phyloP scores from a whole-genome alignment of 2,329 filamentous ascomycete genomes.

The Trichoderma sp. region DNA sequence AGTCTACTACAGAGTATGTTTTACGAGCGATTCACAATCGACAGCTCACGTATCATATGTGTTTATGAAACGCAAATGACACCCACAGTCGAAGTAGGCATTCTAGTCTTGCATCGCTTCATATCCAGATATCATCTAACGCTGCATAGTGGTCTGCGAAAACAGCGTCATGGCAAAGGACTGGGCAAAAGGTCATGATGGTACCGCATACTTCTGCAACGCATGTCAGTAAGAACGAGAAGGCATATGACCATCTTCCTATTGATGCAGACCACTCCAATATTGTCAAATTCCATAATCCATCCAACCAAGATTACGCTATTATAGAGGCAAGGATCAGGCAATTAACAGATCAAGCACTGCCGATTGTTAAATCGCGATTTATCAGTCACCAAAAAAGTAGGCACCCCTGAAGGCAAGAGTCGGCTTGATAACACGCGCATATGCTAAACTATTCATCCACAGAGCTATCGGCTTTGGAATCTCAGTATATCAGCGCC shows the following conservation, averaged over 20 bases:
- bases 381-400: neutral
- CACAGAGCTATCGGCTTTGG: neutral
- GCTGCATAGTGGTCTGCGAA: slow-evolving; percentile 3
- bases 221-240: slow-evolving; percentile 31
- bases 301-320: neutral
- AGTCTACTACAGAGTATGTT: slow-evolving; percentile 33
- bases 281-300: slow-evolving; percentile 34
- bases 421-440: neutral
- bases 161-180: slow-evolving; percentile 28
- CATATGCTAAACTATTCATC: neutral
- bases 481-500: neutral
- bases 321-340: slow-evolving; percentile 2
- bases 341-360: neutral
- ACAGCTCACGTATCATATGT: slow-evolving; percentile 31
- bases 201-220: slow-evolving; percentile 36
- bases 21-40: slow-evolving; percentile 29
- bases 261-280: slow-evolving; percentile 34
- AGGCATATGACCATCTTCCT: slow-evolving; percentile 33
- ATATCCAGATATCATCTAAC: neutral
- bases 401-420: neutral
- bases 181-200: slow-evolving; percentile 31
- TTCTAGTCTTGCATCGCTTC: neutral
- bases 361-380: neutral
- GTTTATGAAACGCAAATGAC: slow-evolving; percentile 33
- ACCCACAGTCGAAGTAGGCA: slow-evolving; percentile 32